phyloP scores from a whole-genome alignment of 768 basidiomycete species.

The Boletus reticulatus region DNA sequence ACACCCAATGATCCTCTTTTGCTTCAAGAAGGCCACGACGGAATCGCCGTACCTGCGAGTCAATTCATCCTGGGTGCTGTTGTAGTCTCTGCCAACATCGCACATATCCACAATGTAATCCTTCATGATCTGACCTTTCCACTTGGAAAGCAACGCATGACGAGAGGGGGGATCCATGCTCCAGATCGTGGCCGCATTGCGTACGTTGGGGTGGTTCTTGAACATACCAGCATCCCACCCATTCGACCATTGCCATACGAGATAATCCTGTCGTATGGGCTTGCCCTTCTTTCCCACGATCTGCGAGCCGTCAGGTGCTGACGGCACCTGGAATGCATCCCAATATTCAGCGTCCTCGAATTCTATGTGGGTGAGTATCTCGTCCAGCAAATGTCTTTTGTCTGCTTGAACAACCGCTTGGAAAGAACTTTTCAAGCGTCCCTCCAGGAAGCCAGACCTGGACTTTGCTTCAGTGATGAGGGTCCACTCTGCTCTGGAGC shows the following conservation, averaged over 20 bases:
- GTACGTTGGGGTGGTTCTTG: constrained; percentile 24
- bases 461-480: constrained; percentile 41
- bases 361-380: constrained; percentile 48
- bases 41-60: constrained; percentile 36
- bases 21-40: constrained; percentile 35
- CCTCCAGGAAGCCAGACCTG: constrained; percentile 7
- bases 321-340: constrained; percentile 47
- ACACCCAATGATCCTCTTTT: constrained; percentile 62
- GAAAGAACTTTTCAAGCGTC: constrained; percentile 33
- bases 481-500: constrained; percentile 37
- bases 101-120: constrained; percentile 36
- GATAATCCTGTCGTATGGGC: constrained; percentile 36
- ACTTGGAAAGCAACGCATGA: constrained; percentile 25
- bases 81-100: constrained; percentile 38
- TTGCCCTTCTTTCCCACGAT: constrained; percentile 41
- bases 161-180: constrained; percentile 33
- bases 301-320: constrained; percentile 41
- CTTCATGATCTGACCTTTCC: constrained; percentile 37
- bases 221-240: constrained; percentile 48
- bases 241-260: constrained; percentile 46
- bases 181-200: constrained; percentile 35
- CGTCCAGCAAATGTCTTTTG: constrained; percentile 10
- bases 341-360: constrained; percentile 47
- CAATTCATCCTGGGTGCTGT: constrained; percentile 37
- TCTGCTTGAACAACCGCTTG: constrained; percentile 21